Evolutionary conservation across 2,329 filamentous ascomycete genomes (phyloP).

Genomic region (Phaeophleospora eucalypticola): DNA sequence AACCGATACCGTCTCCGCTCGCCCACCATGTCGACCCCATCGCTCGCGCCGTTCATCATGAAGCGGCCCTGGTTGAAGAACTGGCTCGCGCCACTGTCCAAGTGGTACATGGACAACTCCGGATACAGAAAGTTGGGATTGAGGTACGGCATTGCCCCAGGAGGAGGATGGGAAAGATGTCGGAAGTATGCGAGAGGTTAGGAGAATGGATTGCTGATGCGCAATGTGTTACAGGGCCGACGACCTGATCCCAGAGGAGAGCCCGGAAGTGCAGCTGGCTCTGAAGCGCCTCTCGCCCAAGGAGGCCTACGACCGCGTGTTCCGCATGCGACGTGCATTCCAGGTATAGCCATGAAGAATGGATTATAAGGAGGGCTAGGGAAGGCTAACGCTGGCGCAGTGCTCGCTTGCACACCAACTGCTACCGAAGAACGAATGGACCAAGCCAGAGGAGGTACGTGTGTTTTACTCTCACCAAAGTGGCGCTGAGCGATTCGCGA

Average conservation of each 20-base stretch:
- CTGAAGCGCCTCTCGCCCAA: slow-evolving; percentile 85
- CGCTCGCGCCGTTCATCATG: slow-evolving; percentile 69
- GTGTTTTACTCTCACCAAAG: not conserved
- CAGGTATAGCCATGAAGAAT: slow-evolving; percentile 55
- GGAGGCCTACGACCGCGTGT: slow-evolving; percentile 94
- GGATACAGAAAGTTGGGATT: slow-evolving; percentile 92
- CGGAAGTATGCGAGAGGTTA: not conserved
- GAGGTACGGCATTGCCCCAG: slow-evolving; percentile 59
- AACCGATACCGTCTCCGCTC: slow-evolving; percentile 17
- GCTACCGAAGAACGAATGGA: slow-evolving; percentile 62
- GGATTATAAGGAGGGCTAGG: not conserved
- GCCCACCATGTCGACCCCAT: slow-evolving; percentile 63
- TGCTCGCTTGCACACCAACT: slow-evolving; percentile 63
- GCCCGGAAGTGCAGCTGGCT: slow-evolving; percentile 77
- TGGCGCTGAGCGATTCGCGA: too few species aligned
- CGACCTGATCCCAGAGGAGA: slow-evolving; percentile 92
- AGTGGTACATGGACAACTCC: slow-evolving; percentile 83
- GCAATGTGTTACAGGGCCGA: slow-evolving; percentile 63
- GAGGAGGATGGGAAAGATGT: not conserved
- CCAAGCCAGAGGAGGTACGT: slow-evolving; percentile 61
- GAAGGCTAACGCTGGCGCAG: slow-evolving; percentile 38
- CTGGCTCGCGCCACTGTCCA: slow-evolving; percentile 74
- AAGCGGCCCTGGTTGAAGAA: slow-evolving; percentile 82
- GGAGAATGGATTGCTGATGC: slow-evolving; percentile 10
- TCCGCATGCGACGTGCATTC: slow-evolving; percentile 91